Base-by-base conservation (phyloP, 2,329 filamentous ascomycete species). In the Penicillium nordicum region DNA sequence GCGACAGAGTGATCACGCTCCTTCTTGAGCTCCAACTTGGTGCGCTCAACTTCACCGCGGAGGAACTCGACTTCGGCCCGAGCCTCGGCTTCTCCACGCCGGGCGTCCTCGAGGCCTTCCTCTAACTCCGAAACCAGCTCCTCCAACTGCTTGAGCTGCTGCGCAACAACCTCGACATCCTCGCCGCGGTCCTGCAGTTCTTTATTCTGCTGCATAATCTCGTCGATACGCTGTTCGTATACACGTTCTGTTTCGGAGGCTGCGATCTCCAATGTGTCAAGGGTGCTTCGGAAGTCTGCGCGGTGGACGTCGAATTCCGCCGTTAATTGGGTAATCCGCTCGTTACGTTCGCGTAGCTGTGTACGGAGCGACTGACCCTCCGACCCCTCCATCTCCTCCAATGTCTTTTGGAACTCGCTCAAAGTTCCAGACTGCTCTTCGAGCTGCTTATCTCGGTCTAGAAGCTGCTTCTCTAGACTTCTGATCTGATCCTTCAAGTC, bases 121-220 rank as follows among this genome's bases (percentile, higher is more conserved):
- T 99, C 94, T 0, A 99, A 84, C 72, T 99, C 94, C 66, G 96
- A 93, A 2, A 99, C 94, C 34, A 97, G 83, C 72, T 97, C 93
- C 72, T 97, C 94, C 1, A 99, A 81, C 74, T 96, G 92, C 77
- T 96, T 97, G 53, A 99, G 81, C 74, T 99, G 94, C 60, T 83
- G 83, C 7, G 94, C 92, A 21, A 99, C 92, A 27, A 87, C 89
- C 66, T 97, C 91, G 8, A 99, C 92, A 70, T 99, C 94, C 57
- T 95, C 87, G 40, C 88, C 89, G 43, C 89, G 84, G 42, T 92
- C 88, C 63, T 93, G 88, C 3, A 94, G 78, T 57, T 96, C 92
- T 51, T 88, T 84, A 29, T 96, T 82, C 67, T 97, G 92, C 57
- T 87, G 84, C 75, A 94, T 84, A 40, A 99, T 76, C 57, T 79